Base-by-base conservation (phyloP, 1,284 basidiomycete genomes). In the Neolentinus lepideus region DNA sequence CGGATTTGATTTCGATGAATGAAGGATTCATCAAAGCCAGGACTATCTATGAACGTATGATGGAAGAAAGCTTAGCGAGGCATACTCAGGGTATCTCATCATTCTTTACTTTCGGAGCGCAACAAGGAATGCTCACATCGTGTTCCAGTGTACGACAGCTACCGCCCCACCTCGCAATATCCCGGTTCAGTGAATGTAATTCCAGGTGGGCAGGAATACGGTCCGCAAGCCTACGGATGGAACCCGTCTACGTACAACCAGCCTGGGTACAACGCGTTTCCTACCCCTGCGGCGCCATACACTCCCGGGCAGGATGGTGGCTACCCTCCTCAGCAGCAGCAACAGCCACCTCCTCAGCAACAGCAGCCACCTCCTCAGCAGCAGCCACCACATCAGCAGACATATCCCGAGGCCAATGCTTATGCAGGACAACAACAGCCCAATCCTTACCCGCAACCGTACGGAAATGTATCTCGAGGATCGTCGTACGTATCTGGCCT, bases 1-100 rank as follows among this genome's bases (percentile, higher is more conserved):
- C 89, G 55, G 92, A 94, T 68, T 75, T 94, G 51, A 87, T 92
- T 11, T 84, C 86, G 0, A 92, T 94, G 89, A 93, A 94, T 65
- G 92, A 94, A 70, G 90, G 83, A 11, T 94, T 94, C 62, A 83
- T 92, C 25, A 84, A 85, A 54, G 92, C 92, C 6, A 75, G 90
- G 19, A 83, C 84, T 2, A 90, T 92, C 51, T 94, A 92, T 62
- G 92, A 94, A 65, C 74, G 84, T 25, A 91, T 93, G 88, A 94
- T 94, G 91, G 92, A 94, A 69, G 90, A 92, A 59, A 90, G 86
- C 63, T 73, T 94, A 16, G 85, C 90, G 1, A 76, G 85, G 59
- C 88, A 92, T 65, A 79, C 82, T n/a, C 83, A 77, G 52, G 69
- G 79, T 81, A 65, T 57, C 74, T 66, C 26, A 21, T 46, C 11